phyloP scores from a whole-genome alignment of 371 early-diverging fungal species.

The Mucor indicus region DNA sequence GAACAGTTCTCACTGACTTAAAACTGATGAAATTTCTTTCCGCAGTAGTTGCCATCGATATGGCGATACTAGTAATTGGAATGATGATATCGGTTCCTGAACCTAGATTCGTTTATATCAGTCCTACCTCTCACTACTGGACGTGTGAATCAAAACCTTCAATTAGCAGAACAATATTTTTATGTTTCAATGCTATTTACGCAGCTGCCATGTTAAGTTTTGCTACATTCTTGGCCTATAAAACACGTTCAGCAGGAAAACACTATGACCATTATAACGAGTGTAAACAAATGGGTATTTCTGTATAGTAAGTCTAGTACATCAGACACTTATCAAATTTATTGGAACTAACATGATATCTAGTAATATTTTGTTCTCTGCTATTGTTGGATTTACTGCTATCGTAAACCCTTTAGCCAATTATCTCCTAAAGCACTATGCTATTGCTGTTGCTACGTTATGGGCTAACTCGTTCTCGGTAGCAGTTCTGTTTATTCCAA shows the following conservation, averaged over 20 bases:
- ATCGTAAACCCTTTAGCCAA: conserved; percentile 45
- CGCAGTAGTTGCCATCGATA: conserved; percentile 34
- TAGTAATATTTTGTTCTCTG: conserved; percentile 52
- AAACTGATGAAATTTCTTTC: conserved; percentile 50
- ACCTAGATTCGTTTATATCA: conserved; percentile 26
- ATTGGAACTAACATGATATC: background rate
- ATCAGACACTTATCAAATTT: too few species aligned
- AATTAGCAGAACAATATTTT: conserved; percentile 20
- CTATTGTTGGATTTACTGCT: conserved; percentile 45
- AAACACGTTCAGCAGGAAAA: conserved; percentile 43
- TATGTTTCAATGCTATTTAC: conserved; percentile 28
- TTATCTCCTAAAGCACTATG: conserved; percentile 46
- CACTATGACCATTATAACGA: conserved; percentile 52
- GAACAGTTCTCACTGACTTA: conserved; percentile 47
- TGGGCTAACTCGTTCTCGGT: conserved; percentile 54
- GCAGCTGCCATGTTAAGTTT: conserved; percentile 34
- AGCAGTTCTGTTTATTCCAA: conserved; percentile 47
- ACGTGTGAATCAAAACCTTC: conserved; percentile 24
- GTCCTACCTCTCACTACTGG: conserved; percentile 43
- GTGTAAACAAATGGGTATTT: conserved; percentile 53
- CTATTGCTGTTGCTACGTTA: conserved; percentile 40
- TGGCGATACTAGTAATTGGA: conserved; percentile 48
- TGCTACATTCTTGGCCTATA: conserved; percentile 54
- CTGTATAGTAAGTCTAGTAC: conserved; percentile 59
- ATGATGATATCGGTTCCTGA: conserved; percentile 30